Conservation (phyloP, 345 rosid species). For the Eucalyptus tenuipes region DNA sequence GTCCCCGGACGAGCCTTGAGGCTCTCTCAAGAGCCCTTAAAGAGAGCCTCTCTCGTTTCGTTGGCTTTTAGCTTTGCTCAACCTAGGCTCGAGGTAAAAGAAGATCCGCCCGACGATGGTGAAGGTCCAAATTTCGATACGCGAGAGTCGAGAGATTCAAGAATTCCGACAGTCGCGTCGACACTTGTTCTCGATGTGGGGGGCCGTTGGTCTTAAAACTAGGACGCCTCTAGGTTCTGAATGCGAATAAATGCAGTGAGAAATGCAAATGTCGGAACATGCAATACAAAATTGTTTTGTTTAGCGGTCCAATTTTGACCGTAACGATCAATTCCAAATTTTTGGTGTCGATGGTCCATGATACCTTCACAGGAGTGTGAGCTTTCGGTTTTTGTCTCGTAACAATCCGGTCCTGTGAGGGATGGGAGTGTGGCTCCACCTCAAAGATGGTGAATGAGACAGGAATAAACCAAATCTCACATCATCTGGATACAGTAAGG, state of each 20-base stretch:
- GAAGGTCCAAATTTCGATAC: not conserved
- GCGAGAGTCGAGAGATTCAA: not conserved
- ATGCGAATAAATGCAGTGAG: not conserved
- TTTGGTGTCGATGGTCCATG: not conserved
- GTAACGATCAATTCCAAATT: not conserved
- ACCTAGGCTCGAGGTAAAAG: not conserved
- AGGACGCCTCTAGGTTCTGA: not conserved
- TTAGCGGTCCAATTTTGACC: not conserved
- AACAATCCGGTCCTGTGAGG: fast-evolving
- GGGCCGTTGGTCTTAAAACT: not conserved
- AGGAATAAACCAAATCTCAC: fast-evolving
- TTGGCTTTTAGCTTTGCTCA: not conserved
- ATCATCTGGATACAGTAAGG: fast-evolving
- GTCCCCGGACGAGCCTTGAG: not conserved
- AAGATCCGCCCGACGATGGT: not conserved
- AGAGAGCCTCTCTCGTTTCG: not conserved
- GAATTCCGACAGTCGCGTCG: not conserved
- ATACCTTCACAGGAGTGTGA: not conserved
- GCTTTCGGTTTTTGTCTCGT: not conserved
- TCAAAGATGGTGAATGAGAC: too few relatives aligned
- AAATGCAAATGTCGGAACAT: not conserved
- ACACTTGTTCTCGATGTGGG: not conserved
- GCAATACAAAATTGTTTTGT: not conserved
- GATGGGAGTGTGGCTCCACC: too few relatives aligned
- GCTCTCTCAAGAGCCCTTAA: not conserved